Base-by-base conservation (phyloP, 2,329 filamentous ascomycete species). In the Coniella lustricola region DNA sequence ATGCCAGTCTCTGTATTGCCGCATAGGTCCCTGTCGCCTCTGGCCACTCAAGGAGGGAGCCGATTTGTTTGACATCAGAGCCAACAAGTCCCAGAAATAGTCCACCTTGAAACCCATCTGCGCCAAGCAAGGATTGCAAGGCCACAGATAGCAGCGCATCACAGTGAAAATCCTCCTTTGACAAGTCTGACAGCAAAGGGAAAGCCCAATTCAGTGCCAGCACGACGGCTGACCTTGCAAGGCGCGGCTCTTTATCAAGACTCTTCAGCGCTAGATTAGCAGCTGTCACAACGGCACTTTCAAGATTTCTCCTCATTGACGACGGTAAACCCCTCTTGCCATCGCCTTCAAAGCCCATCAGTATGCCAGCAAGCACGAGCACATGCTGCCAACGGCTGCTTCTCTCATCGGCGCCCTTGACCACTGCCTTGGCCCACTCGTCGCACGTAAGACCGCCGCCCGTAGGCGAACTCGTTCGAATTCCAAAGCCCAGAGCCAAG, bases 311-410 rank as follows among this genome's bases (percentile, higher is more conserved):
- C 39, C 83, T 75, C 62, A 91, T 73, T 44, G 74, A 66, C 29
- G 72, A 67, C 4, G 83, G 79, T n/a, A 90, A 65, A n/a, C 79
- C 77, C 50, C 77, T 75, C 39, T 81, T 69, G 35, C 82, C 76
- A 52, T 79, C 74, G 14, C 76, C 72, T 55, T 86, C 84, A 60
- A 90, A 84, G 8, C 87, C 89, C 61, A 91, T 76, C 50, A 95
- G 67, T 18, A 95, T 70, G 3, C 89, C 90, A 0, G 83, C 82
- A 8, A 95, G 76, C 4, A 90, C 76, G n/a, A 95, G 71, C 25
- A 90, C 67, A 64, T 95, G 90, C 64, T 89, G 84, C 89, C 89
- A 95, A 60, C 87, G 73, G 21, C 73, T 75, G 14, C 80, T 80
- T 38, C 74, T 72, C 29, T 74, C 75, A 46, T 82, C 78, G 9